A percentile compares a stretch with the other conserved stretches of the same genome.
Conservation (phyloP, 257 asterid species). For the Cinchona pubescens region DNA sequence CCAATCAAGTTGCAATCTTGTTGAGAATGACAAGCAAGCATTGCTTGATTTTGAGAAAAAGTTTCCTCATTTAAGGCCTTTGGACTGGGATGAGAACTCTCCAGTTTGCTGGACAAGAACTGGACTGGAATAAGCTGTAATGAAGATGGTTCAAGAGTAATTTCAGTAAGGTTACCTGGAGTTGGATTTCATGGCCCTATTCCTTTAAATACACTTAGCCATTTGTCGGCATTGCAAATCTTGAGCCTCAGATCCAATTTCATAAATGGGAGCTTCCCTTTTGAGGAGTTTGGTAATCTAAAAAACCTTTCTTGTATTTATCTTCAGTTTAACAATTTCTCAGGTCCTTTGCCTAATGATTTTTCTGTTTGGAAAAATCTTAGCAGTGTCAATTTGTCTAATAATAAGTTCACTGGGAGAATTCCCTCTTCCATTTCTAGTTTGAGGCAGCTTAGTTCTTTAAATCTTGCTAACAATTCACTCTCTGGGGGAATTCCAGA, state of each 20-base stretch:
- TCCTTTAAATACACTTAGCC: slow-evolving; percentile 57
- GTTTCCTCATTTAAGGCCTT: slow-evolving; percentile 49
- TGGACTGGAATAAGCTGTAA: slow-evolving; percentile 76
- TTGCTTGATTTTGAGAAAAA: slow-evolving; percentile 58
- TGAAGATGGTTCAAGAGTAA: slow-evolving; percentile 67
- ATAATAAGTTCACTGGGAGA: slow-evolving; percentile 61
- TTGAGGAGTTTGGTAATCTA: slow-evolving; percentile 67
- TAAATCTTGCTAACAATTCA: slow-evolving; percentile 72
- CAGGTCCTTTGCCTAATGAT: slow-evolving; percentile 73
- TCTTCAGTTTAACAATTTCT: slow-evolving; percentile 77
- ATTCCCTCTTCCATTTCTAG: slow-evolving; percentile 57
- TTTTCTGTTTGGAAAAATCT: slow-evolving; percentile 73
- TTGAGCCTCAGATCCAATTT: slow-evolving; percentile 94
- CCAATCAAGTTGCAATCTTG: slow-evolving; percentile 30
- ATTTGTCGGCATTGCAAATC: slow-evolving; percentile 82
- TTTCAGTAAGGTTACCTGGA: slow-evolving; percentile 68
- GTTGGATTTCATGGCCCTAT: slow-evolving; percentile 77
- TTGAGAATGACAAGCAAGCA: slow-evolving; percentile 64
- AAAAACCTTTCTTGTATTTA: slow-evolving; percentile 65
- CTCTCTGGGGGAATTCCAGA: slow-evolving; percentile 71
- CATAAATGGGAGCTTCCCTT: slow-evolving; percentile 69
- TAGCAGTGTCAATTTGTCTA: slow-evolving; percentile 53
- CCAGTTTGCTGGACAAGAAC: slow-evolving; percentile 60
- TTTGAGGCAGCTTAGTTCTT: slow-evolving; percentile 48
- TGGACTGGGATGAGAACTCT: slow-evolving; percentile 52